A percentile compares a stretch with the other conserved stretches of the same genome.
phyloP scores from a whole-genome alignment of 129 eudicot genomes.

The Chrysanthemum lavandulifolium region DNA sequence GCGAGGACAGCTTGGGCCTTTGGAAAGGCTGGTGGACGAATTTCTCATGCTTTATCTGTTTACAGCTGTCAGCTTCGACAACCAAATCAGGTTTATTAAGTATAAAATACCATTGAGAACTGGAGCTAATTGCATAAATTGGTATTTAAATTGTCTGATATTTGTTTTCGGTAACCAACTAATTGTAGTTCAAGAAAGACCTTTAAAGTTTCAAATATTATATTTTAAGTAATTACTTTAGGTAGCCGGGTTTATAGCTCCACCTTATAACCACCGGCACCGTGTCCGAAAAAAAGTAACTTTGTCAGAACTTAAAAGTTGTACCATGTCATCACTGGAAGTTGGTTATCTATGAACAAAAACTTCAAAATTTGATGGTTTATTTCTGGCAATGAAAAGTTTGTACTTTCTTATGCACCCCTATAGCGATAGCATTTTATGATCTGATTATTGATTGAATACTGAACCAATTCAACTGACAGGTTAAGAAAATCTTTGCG shows the following conservation, averaged over 20 bases:
- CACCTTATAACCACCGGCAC: too few relatives aligned
- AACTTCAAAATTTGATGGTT: neutral
- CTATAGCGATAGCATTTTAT: neutral
- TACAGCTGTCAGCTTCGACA: constrained; percentile 94
- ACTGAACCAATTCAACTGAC: constrained; percentile 35
- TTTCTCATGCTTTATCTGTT: constrained; percentile 98
- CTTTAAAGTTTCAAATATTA: too few relatives aligned
- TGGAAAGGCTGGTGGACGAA: constrained; percentile 93
- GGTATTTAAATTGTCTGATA: too few relatives aligned
- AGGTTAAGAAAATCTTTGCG: constrained; percentile 92
- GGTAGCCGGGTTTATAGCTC: too few relatives aligned
- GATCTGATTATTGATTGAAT: constrained; percentile 13
- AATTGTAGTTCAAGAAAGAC: too few relatives aligned
- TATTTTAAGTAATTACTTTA: too few relatives aligned
- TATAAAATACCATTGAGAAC: neutral
- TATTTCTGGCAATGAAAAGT: neutral
- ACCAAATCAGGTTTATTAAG: constrained; percentile 57
- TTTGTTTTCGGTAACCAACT: too few relatives aligned
- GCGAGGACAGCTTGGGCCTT: constrained; percentile 99
- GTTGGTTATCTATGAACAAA: too few relatives aligned
- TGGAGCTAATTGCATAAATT: too few relatives aligned
- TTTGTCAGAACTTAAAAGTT: too few relatives aligned
- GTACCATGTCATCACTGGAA: too few relatives aligned
- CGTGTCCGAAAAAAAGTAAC: too few relatives aligned
- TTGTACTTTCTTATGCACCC: neutral